These are phyloP conservation scores for Trypanosoma brucei DNA, from an alignment of 208 protist species.

Conservation along the genomic window DNA sequence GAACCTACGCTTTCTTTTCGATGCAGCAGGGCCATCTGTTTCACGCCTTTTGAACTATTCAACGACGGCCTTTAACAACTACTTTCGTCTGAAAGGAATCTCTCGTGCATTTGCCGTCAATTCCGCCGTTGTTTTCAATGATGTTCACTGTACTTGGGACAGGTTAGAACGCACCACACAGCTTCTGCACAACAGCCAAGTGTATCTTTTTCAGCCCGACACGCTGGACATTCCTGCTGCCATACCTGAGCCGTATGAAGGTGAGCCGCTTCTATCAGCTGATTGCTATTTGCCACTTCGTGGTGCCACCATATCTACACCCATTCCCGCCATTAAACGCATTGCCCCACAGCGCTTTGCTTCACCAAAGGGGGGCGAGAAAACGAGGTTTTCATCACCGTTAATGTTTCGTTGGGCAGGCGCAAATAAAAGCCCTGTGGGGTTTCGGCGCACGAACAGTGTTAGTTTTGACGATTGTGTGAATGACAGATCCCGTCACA, in stretches of 20 bases:
- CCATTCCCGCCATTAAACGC: not conserved
- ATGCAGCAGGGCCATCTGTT: conserved; percentile 25
- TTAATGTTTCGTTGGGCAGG: not conserved
- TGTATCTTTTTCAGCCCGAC: conserved; percentile 69
- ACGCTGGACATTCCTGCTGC: conserved; percentile 31
- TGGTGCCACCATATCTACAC: not conserved
- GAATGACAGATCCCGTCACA: not conserved
- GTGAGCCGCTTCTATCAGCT: conserved; percentile 9
- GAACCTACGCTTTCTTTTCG: conserved; percentile 54
- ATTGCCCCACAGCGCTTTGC: not conserved
- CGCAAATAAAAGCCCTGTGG: not conserved
- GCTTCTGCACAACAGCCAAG: conserved; percentile 49
- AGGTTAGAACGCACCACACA: conserved; percentile 40
- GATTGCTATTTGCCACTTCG: conserved; percentile 4
- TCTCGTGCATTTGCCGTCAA: conserved; percentile 11
- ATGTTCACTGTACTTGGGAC: conserved; percentile 43
- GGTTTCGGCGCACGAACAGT: not conserved
- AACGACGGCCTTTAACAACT: conserved; percentile 34
- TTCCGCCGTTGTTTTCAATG: conserved; percentile 48
- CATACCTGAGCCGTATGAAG: conserved; percentile 44
- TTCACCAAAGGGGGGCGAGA: not conserved
- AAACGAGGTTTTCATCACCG: not conserved
- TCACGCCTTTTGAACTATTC: conserved; percentile 21
- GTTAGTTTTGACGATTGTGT: not conserved
- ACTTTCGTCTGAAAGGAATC: conserved; percentile 11